A percentile compares a stretch with the other conserved stretches of the same genome.
These are phyloP conservation scores for Myxozyma nipponensis DNA, from an alignment of 805 yeast species.

Conservation along the genomic window DNA sequence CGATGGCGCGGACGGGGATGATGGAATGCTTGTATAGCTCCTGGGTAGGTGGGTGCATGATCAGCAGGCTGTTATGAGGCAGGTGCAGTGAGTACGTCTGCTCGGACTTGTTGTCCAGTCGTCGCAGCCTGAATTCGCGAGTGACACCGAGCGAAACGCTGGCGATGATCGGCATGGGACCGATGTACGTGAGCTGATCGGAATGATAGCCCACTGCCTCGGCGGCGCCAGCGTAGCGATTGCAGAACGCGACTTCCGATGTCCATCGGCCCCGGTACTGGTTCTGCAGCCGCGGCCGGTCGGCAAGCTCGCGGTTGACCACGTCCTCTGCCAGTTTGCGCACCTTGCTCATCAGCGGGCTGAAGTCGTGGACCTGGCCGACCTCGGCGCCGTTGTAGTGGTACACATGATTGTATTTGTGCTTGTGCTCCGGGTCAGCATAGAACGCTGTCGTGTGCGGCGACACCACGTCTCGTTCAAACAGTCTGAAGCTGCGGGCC, in stretches of 20 bases:
- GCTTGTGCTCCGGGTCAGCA: constrained; percentile 30
- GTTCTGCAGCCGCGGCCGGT: constrained; percentile 38
- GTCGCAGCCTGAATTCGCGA: constrained; percentile 48
- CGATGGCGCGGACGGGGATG: constrained; percentile 42
- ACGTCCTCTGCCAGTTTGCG: constrained; percentile 41
- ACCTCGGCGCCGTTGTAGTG: constrained; percentile 43
- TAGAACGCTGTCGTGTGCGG: constrained; percentile 50
- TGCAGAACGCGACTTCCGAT: constrained; percentile 53
- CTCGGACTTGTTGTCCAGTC: constrained; percentile 7
- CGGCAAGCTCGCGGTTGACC: constrained; percentile 41
- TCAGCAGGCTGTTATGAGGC: constrained; percentile 63
- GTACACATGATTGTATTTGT: constrained; percentile 24
- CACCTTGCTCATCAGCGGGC: constrained; percentile 42
- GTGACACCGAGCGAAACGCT: constrained; percentile 67
- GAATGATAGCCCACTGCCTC: constrained; percentile 71
- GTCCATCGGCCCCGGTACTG: constrained; percentile 48
- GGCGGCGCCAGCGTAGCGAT: constrained; percentile 49
- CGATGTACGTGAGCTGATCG: constrained; percentile 66
- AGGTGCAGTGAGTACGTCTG: constrained; percentile 51
- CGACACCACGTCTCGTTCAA: constrained; percentile 58
- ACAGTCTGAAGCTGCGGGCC: constrained; percentile 52
- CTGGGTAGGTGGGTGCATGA: constrained; percentile 79
- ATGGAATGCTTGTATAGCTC: constrained; percentile 70
- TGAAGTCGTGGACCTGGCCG: constrained; percentile 37
- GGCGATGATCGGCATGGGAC: constrained; percentile 66